Conservation (phyloP, 192 early-diverging fungal species). For the Chytriomyces sp. region DNA sequence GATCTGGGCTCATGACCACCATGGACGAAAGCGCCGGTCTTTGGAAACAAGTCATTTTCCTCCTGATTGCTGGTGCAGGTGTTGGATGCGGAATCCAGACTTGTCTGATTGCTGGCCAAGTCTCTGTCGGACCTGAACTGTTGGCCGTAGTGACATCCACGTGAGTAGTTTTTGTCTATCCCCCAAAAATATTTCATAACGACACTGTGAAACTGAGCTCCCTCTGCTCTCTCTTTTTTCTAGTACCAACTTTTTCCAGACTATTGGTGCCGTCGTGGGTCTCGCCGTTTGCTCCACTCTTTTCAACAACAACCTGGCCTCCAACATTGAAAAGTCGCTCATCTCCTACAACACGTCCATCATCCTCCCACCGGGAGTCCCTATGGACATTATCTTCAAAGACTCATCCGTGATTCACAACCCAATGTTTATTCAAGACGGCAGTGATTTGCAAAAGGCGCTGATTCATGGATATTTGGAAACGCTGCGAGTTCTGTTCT, state of each 20-base stretch:
- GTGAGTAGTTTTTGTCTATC: neutral
- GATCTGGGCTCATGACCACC: constrained; percentile 64
- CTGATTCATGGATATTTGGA: constrained; percentile 34
- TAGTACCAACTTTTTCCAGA: constrained; percentile 47
- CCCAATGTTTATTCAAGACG: neutral
- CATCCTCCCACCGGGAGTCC: neutral
- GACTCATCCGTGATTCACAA: constrained; percentile 11
- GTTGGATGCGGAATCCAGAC: constrained; percentile 74
- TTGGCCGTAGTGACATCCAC: constrained; percentile 68
- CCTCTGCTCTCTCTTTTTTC: constrained; percentile 52
- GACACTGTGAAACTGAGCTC: constrained; percentile 6
- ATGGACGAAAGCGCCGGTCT: constrained; percentile 56
- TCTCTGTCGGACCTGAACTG: constrained; percentile 61
- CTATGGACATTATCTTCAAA: neutral
- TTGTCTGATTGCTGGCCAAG: constrained; percentile 70
- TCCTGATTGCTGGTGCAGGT: constrained; percentile 71
- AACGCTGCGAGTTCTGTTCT: constrained; percentile 30
- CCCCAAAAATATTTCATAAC: too few relatives aligned
- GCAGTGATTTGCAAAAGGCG: constrained; percentile 9
- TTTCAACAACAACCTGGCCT: constrained; percentile 60
- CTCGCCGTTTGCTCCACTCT: constrained; percentile 63
- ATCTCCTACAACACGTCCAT: constrained; percentile 10
- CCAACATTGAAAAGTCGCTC: constrained; percentile 9
- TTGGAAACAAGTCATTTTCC: constrained; percentile 56
- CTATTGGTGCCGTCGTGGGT: constrained; percentile 63